These are phyloP conservation scores for Apiotrichum gamsii DNA, from an alignment of 1,284 basidiomycete species.

Conservation along the genomic window DNA sequence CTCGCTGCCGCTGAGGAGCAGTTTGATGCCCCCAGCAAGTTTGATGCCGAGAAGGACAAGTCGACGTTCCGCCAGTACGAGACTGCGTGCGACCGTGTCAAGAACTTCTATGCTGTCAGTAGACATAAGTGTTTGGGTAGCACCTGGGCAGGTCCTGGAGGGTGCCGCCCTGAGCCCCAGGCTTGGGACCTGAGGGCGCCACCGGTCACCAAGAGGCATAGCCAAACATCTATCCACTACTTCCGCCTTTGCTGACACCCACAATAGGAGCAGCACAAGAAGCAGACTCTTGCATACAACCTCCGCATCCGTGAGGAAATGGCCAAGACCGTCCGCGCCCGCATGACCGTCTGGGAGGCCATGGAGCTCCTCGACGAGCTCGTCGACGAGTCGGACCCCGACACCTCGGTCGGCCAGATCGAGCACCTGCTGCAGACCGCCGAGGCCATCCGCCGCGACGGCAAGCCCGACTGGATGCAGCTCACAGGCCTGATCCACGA, in stretches of 20 bases:
- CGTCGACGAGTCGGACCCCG: constrained; percentile 68
- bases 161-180: too few species aligned
- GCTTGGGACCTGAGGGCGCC: too few species aligned
- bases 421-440: constrained; percentile 87
- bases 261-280: constrained; percentile 72
- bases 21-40: constrained; percentile 60
- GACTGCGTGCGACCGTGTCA: constrained; percentile 74
- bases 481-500: constrained; percentile 78
- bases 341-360: constrained; percentile 69
- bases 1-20: constrained; percentile 17
- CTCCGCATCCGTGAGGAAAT: constrained; percentile 55
- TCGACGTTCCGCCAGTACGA: constrained; percentile 49
- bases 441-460: constrained; percentile 80
- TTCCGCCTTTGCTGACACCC: not conserved
- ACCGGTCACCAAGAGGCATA: too few species aligned
- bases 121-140: not conserved
- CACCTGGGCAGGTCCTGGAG: too few species aligned
- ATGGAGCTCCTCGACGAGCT: constrained; percentile 84
- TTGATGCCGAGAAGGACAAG: constrained; percentile 74
- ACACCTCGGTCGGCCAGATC: constrained; percentile 64
- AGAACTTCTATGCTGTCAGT: constrained; percentile 60
- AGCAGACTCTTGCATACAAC: constrained; percentile 82
- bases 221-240: too few species aligned
- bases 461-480: constrained; percentile 68
- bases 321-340: constrained; percentile 26